phyloP scores from a whole-genome alignment of 2,329 filamentous ascomycete genomes.

The Sclerotinia trifoliorum region DNA sequence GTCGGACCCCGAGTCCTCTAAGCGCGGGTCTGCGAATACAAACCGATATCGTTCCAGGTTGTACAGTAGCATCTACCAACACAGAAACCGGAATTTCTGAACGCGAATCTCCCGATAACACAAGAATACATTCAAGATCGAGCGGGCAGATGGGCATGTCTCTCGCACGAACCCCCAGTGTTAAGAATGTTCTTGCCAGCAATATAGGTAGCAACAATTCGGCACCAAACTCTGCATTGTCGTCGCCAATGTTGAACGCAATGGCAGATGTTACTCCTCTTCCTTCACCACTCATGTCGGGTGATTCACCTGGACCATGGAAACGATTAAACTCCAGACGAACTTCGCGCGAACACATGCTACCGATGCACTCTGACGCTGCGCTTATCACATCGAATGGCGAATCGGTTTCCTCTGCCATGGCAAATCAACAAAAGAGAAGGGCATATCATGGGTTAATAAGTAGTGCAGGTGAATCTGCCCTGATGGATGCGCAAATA shows the following conservation, averaged over 20 bases:
- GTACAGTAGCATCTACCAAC: constrained; percentile 34
- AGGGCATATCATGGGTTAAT: constrained; percentile 54
- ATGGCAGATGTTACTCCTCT: constrained; percentile 78
- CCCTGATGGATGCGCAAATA: constrained; percentile 27
- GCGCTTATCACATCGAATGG: constrained; percentile 52
- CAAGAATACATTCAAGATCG: constrained; percentile 23
- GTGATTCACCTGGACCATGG: constrained; percentile 67
- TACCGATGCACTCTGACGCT: constrained; percentile 45
- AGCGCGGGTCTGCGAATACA: constrained; percentile 40
- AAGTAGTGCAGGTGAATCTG: constrained; percentile 31
- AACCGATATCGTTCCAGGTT: constrained; percentile 40
- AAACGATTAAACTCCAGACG: constrained; percentile 51
- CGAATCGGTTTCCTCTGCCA: constrained; percentile 52
- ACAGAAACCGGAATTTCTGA: constrained; percentile 25
- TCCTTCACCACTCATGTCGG: constrained; percentile 68
- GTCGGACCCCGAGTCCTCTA: constrained; percentile 31
- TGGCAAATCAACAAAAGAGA: constrained; percentile 55
- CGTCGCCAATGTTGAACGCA: constrained; percentile 71
- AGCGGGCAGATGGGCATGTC: constrained; percentile 40
- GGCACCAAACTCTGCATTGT: constrained; percentile 64
- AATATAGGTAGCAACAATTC: constrained; percentile 49
- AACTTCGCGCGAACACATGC: constrained; percentile 48
- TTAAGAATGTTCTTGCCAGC: constrained; percentile 54
- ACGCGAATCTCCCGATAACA: constrained; percentile 27
- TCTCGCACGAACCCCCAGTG: constrained; percentile 59